Evolutionary conservation across 345 rosid genomes (phyloP), one percentile per base, ranked within the genome.

Genomic region (Hibiscus tridactylites): DNA sequence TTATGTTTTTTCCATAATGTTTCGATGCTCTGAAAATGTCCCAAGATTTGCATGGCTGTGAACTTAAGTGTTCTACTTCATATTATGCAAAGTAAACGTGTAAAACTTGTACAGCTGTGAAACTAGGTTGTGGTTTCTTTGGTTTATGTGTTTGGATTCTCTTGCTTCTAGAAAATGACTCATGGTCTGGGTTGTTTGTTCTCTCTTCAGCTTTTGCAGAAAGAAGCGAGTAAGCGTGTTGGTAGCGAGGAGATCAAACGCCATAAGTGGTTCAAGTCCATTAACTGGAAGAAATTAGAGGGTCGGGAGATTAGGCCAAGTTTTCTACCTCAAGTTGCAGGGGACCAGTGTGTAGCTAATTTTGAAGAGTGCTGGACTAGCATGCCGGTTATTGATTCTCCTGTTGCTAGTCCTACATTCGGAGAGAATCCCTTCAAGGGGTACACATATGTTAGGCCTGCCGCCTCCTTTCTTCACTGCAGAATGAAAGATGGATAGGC

Each of bases 211-310:
- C 83, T 85, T 70, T 71, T 85, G 21, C 85, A 80, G 74, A 85
- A 85, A 68, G 83, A 80, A 50, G 78, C 76, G 17, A 57, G 78
- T 79, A 80, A 61, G 80, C 84, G 88, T 28, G 78, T 80, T 33
- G 86, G 85, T 19, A 73, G 77, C 5, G 79, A 81, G 47, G 88
- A 83, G 60, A 81, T 83, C 56, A 85, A 81, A 74, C 72, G 76
- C 9, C 85, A 83, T 76, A 83, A 81, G 81, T 85, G 86, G 88
- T 81, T 83, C 78, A 78, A 78, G 76, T 19, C 71, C 19, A 67
- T 85, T 65, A 81, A 85, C 61, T 83, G 86, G 88, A 81, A 71
- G 82, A 85, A 85, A 76, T 47, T 85, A 62, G 86, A 83, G 28
- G 78, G 78, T 21, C 79, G 88, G 52, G 81, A 81, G 74, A 76